Evolutionary conservation across 2,329 filamentous ascomycete genomes (phyloP), one percentile per base, ranked within the genome.

Genomic region (Pseudopyrenochaeta lycopersici): DNA sequence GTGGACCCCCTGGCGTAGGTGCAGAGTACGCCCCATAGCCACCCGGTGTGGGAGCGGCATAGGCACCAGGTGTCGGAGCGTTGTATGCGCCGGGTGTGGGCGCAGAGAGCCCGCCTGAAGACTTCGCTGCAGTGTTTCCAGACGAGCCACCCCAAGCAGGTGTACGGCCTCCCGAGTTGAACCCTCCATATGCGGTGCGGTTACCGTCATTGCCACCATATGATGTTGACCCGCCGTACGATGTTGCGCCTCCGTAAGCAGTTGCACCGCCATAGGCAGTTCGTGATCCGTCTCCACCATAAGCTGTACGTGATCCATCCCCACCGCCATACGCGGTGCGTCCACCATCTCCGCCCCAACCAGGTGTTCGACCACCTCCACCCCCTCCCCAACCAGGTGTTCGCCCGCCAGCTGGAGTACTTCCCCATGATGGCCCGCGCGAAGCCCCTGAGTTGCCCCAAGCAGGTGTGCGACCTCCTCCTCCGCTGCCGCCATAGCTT

Each of bases 201-300:
- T 66, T 70, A 20, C 73, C 73, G 41, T 74, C 71, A 35, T 74
- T 74, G 10, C 69, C 70, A 12, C 78, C 67, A 23, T 72, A 72
- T 29, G 69, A 58, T 29, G 66, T 68, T 38, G 46, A 62, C 42
- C 64, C 92, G 17, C 77, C 92, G 66, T 96, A 96, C 1, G 91
- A 86, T 14, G 91, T 93, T 40, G 89, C 76, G 32, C 76, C 76
- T 31, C 77, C 92, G 66, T 96, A 96, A 2, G 91, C 86, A 7
- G 91, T 93, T 46, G 90, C 78, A 18, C 77, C 77, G 31, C 78
- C 78, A 55, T 82, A 81, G 2, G 77, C 68, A 15, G 80, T 82
- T 35, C 71, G 67, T 30, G 70, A 71, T 17, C 77, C 78, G 54
- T 75, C 74, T 30, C 70, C 68, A 29, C 76, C 76, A 48, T 80